Conservation (phyloP, 805 yeast species). For the Torulaspora delbrueckii region DNA sequence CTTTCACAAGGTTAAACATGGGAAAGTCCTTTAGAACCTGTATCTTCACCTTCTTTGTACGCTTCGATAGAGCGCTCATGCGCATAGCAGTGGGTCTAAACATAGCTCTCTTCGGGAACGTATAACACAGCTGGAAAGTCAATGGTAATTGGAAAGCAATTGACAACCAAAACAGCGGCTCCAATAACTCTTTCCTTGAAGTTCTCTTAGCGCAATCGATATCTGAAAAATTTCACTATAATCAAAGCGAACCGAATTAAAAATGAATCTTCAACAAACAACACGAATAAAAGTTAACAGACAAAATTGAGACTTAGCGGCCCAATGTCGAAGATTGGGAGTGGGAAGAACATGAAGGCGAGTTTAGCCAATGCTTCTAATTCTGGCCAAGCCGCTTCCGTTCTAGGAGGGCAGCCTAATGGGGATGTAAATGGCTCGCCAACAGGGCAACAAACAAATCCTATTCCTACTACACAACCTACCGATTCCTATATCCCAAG, state of each 20-base stretch:
- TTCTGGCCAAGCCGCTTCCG: constrained; percentile 1
- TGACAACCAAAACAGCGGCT: background rate
- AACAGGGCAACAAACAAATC: constrained; percentile 24
- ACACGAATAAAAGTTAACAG: background rate
- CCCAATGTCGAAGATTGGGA: constrained; percentile 2
- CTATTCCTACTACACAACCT: constrained; percentile 39
- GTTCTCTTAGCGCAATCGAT: background rate
- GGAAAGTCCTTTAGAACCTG: constrained; percentile 70
- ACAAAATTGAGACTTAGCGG: background rate
- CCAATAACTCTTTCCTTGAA: background rate
- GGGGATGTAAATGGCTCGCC: constrained; percentile 5
- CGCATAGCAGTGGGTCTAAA: constrained; percentile 37
- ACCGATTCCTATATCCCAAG: constrained; percentile 51
- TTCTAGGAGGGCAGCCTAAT: constrained; percentile 1
- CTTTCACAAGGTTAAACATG: constrained; percentile 53
- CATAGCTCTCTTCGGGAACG: constrained; percentile 11
- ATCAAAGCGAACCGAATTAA: background rate
- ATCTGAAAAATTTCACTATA: constrained; percentile 9
- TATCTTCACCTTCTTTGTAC: constrained; percentile 55
- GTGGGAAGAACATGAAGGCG: constrained; percentile 7
- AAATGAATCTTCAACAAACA: constrained; percentile 2
- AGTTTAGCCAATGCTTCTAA: background rate
- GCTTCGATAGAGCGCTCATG: constrained; percentile 45
- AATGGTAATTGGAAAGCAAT: background rate
- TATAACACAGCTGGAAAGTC: background rate